Conservation (phyloP, 169 alveolate genomes). For the Eimeria tenella region DNA sequence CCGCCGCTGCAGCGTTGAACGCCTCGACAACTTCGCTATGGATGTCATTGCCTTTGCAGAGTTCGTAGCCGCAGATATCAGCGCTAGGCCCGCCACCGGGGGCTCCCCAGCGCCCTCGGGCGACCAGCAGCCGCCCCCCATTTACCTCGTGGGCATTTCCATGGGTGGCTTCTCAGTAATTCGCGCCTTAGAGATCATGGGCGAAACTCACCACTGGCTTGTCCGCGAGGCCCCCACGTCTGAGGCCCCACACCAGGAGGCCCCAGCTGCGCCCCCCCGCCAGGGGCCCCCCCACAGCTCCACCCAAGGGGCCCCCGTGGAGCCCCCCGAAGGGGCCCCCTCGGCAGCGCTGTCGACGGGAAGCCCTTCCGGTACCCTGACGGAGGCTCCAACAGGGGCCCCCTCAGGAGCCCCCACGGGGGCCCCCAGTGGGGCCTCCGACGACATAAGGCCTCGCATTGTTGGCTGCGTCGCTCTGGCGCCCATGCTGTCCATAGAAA, state of each 20-base stretch:
- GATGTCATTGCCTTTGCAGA: constrained; percentile 73
- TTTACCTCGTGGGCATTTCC: constrained; percentile 77
- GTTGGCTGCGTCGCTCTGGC: constrained; percentile 66
- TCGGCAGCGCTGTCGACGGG: neutral
- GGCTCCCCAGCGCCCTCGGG: neutral
- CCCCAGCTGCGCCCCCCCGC: neutral
- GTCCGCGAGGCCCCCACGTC: neutral
- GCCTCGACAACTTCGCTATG: constrained; percentile 75
- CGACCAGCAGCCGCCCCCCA: constrained; percentile 35
- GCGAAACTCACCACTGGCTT: constrained; percentile 44
- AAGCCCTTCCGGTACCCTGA: neutral
- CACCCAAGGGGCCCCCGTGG: neutral
- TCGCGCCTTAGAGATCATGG: constrained; percentile 74
- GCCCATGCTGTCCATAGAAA: constrained; percentile 76
- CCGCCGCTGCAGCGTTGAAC: constrained; percentile 74
- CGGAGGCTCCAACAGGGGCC: neutral
- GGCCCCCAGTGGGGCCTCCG: neutral
- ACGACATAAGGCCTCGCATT: constrained; percentile 4
- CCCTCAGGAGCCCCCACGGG: neutral
- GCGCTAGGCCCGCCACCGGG: neutral
- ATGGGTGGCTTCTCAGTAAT: constrained; percentile 77
- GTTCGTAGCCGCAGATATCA: constrained; percentile 41
- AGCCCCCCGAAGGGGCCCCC: neutral
- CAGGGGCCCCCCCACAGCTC: neutral
- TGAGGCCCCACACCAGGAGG: neutral